Evolutionary conservation across 257 asterid genomes (phyloP).

Genomic region (Pogostemon cablin): DNA sequence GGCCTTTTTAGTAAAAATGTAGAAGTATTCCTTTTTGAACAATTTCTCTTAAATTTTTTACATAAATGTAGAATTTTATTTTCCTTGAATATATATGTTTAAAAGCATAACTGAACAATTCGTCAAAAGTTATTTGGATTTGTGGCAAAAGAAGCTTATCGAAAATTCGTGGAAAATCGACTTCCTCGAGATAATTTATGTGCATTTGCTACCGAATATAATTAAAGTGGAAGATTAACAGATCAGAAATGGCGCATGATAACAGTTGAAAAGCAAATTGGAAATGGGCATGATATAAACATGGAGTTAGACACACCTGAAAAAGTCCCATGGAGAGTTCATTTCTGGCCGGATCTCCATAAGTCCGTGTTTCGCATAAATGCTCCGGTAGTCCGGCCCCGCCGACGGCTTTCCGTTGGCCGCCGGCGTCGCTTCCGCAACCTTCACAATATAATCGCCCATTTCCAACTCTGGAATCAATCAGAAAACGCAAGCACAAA

Average conservation of each 20-base stretch:
- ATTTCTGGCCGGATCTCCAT: conserved; percentile 50
- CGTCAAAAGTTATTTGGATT: too few relatives aligned
- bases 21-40: too few relatives aligned
- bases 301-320: conserved; percentile 45
- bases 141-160: too few relatives aligned
- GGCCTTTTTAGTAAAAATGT: conserved; percentile 37
- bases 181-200: too few relatives aligned
- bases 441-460: conserved; percentile 63
- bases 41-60: not conserved
- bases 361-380: conserved; percentile 70
- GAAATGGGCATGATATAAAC: not conserved
- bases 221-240: too few relatives aligned
- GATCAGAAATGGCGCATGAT: too few relatives aligned
- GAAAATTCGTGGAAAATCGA: too few relatives aligned
- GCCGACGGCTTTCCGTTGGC: conserved; percentile 60
- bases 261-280: too few relatives aligned
- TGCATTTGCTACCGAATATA: too few relatives aligned
- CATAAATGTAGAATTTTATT: not conserved
- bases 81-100: too few relatives aligned
- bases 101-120: too few relatives aligned
- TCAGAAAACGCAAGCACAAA: not conserved
- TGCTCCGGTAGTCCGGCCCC: conserved; percentile 72
- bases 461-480: conserved; percentile 20
- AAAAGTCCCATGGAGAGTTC: conserved; percentile 81
- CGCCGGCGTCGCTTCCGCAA: conserved; percentile 55